Percentiles rank a stretch among this genome's conserved stretches.
These are phyloP conservation scores for Cyclotella kingstonii DNA, from an alignment of 108 stramenopile genomes.

Conservation along the genomic window DNA sequence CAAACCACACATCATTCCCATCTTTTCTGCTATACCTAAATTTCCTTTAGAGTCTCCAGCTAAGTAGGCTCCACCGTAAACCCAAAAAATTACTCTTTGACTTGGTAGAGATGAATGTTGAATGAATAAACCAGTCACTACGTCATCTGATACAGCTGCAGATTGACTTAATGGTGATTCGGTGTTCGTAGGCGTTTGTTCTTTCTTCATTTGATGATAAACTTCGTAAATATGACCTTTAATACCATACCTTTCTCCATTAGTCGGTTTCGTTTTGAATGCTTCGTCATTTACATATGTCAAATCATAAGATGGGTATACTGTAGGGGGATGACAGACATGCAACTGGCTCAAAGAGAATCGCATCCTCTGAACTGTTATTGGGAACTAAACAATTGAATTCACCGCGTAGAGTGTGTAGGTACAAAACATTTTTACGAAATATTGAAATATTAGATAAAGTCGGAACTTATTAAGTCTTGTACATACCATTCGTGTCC, in stretches of 20 bases:
- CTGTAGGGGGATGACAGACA: constrained; percentile 45
- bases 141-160: constrained; percentile 21
- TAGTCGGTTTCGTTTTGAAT: constrained; percentile 16
- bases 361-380: constrained; percentile 64
- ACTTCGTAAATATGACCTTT: constrained; percentile 40
- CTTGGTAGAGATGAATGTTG: constrained; percentile 42
- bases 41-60: constrained; percentile 71
- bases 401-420: neutral
- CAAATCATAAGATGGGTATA: constrained; percentile 39
- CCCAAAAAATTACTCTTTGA: constrained; percentile 67
- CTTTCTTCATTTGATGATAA: constrained; percentile 37
- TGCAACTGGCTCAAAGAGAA: constrained; percentile 69
- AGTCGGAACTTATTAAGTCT: neutral
- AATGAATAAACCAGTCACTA: constrained; percentile 59
- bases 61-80: constrained; percentile 80
- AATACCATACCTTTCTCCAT: constrained; percentile 33
- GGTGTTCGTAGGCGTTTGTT: constrained; percentile 30
- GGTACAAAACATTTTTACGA: neutral
- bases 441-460: neutral
- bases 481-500: constrained; percentile 51
- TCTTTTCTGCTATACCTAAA: constrained; percentile 46
- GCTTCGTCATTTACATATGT: neutral
- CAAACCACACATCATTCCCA: constrained; percentile 41
- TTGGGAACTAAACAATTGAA: constrained; percentile 35
- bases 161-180: neutral